Conservation (phyloP, 805 yeast genomes). For the Lipomyces yamadae region DNA sequence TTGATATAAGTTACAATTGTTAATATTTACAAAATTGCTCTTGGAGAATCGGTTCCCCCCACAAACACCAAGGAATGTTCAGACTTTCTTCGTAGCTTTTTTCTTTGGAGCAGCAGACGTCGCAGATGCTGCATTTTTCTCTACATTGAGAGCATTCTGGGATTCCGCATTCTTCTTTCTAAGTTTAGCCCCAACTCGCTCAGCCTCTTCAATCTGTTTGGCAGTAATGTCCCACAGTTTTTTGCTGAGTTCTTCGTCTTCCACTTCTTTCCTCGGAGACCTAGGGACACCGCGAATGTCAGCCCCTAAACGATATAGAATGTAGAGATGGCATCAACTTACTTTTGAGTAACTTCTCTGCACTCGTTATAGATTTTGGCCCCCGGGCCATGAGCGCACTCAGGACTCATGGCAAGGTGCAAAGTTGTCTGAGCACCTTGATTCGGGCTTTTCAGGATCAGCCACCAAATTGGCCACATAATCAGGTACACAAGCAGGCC, state of each 20-base stretch:
- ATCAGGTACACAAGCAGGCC: conserved; percentile 66
- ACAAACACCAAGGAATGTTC: neutral
- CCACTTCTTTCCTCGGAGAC: conserved; percentile 66
- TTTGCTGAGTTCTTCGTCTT: conserved; percentile 64
- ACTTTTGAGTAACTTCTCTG: conserved; percentile 41
- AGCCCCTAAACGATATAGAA: neutral
- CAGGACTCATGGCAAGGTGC: conserved; percentile 73
- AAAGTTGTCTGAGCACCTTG: conserved; percentile 82
- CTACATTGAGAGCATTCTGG: neutral
- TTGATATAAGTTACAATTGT: neutral
- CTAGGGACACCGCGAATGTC: conserved; percentile 9
- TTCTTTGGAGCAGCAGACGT: neutral
- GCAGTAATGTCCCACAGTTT: conserved; percentile 65
- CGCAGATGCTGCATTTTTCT: neutral
- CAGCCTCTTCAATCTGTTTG: conserved; percentile 60
- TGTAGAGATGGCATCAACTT: neutral
- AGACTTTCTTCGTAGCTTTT: neutral
- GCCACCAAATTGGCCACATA: conserved; percentile 80
- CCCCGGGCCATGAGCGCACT: conserved; percentile 63
- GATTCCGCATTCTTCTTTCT: conserved; percentile 38
- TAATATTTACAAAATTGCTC: neutral
- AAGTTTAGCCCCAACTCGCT: conserved; percentile 56
- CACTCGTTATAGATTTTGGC: conserved; percentile 80
- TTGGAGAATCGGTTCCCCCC: neutral
- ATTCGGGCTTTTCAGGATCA: conserved; percentile 72